A percentile compares a stretch with the other conserved stretches of the same genome.
These are phyloP conservation scores for Aspergillus oerlinghausenensis DNA, from an alignment of 2,329 filamentous ascomycete species.

Conservation along the genomic window DNA sequence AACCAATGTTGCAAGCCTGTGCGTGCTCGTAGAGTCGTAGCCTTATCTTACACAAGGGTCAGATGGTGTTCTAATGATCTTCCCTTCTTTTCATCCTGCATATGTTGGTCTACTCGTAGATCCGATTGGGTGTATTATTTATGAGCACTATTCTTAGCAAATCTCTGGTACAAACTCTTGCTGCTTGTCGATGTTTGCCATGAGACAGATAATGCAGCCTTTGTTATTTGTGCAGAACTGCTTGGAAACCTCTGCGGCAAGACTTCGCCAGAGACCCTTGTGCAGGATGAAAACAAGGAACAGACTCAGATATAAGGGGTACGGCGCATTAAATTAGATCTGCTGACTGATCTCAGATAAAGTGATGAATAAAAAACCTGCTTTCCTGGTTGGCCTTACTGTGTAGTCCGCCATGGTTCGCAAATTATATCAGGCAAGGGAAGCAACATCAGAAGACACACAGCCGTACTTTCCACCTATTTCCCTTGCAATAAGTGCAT, in stretches of 20 bases:
- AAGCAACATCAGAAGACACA: neutral
- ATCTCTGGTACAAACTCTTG: too few species aligned
- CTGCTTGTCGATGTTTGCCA: neutral
- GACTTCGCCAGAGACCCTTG: neutral
- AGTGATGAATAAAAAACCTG: neutral
- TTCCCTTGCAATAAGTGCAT: neutral
- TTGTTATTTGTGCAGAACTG: neutral
- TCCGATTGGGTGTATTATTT: neutral
- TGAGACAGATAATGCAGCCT: neutral
- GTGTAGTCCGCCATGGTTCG: constrained; percentile 3
- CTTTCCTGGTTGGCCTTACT: neutral
- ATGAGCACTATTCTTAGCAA: neutral
- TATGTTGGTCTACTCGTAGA: neutral
- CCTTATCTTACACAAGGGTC: neutral
- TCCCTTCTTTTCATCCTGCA: neutral
- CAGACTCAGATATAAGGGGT: neutral
- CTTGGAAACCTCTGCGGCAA: neutral
- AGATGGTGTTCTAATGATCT: neutral
- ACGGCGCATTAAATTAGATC: neutral
- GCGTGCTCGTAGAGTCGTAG: neutral
- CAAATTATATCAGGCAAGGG: neutral
- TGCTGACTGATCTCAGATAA: neutral
- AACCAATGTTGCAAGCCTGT: constrained; percentile 3
- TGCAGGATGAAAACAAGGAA: neutral
- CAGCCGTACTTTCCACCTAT: neutral